phyloP scores from a whole-genome alignment of 1,284 basidiomycete genomes.

The Paramarasmius palmivorus region DNA sequence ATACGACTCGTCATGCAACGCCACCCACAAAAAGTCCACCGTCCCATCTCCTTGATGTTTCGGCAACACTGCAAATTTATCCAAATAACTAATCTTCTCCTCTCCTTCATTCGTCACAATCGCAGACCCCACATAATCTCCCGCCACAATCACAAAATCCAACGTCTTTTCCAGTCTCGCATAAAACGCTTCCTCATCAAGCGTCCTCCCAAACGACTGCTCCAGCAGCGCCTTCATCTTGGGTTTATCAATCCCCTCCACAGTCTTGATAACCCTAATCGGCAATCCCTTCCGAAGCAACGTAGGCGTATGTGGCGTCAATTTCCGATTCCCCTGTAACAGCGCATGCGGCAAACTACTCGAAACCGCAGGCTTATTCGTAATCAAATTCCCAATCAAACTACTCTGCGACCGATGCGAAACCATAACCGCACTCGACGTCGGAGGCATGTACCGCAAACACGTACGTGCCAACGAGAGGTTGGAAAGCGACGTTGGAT shows the following conservation, averaged over 20 bases:
- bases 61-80: constrained; percentile 98
- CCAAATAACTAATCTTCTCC: constrained; percentile 84
- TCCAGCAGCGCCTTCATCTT: constrained; percentile 87
- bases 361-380: constrained; percentile 96
- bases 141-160: constrained; percentile 94
- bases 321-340: constrained; percentile 79
- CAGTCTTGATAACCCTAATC: constrained; percentile 77
- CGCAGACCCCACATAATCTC: constrained; percentile 95
- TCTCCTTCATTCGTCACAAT: constrained; percentile 86
- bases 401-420: constrained; percentile 96
- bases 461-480: constrained; percentile 88
- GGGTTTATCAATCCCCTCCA: constrained; percentile 66
- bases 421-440: constrained; percentile 94
- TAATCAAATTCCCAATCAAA: constrained; percentile 96
- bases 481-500: constrained; percentile 89
- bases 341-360: constrained; percentile 94
- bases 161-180: constrained; percentile 72
- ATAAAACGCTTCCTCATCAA: constrained; percentile 82
- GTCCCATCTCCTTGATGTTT: constrained; percentile 96
- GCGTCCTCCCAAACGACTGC: constrained; percentile 77
- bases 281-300: constrained; percentile 88
- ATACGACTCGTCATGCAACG: constrained; percentile 97
- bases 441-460: constrained; percentile 89
- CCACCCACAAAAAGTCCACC: constrained; percentile 99
- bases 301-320: constrained; percentile 91